phyloP scores from a whole-genome alignment of 441 rosid genomes.

The Adansonia gregorii region DNA sequence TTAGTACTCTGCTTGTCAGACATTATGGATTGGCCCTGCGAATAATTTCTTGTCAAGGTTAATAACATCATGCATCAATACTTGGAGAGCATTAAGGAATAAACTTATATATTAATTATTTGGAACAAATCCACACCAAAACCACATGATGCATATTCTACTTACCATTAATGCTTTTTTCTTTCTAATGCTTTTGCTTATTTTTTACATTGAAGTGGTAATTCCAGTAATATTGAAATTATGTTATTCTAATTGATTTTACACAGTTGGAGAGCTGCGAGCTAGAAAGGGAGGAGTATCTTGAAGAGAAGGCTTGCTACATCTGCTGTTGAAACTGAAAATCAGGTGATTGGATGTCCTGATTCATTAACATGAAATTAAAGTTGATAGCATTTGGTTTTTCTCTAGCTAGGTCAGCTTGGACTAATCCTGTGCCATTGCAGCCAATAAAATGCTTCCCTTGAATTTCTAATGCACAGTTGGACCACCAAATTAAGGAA shows the following conservation, averaged over 20 bases:
- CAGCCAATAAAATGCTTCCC: slow-evolving; percentile 97
- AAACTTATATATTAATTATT: no score
- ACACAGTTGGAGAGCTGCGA: slow-evolving; percentile 80
- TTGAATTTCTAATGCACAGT: slow-evolving; percentile 36
- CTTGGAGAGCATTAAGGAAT: no score
- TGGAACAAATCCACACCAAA: no score
- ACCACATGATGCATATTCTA: no score
- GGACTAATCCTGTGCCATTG: slow-evolving; percentile 36
- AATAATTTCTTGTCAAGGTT: no score
- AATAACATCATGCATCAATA: no score
- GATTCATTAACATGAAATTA: slow-evolving; percentile 18
- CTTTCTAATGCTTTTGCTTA: background rate
- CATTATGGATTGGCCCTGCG: background rate
- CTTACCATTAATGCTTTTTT: no score
- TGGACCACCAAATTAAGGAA: background rate
- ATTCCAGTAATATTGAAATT: background rate
- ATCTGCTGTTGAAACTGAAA: slow-evolving; percentile 80
- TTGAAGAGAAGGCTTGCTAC: slow-evolving; percentile 75
- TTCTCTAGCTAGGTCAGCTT: background rate
- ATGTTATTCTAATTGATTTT: slow-evolving; percentile 22
- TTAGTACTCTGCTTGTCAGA: background rate
- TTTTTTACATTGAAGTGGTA: background rate
- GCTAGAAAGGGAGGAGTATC: slow-evolving; percentile 48
- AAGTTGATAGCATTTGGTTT: slow-evolving; percentile 26
- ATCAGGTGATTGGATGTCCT: slow-evolving; percentile 55